Base-by-base conservation (phyloP, 2,329 filamentous ascomycete species). In the Xylaria polymorpha region DNA sequence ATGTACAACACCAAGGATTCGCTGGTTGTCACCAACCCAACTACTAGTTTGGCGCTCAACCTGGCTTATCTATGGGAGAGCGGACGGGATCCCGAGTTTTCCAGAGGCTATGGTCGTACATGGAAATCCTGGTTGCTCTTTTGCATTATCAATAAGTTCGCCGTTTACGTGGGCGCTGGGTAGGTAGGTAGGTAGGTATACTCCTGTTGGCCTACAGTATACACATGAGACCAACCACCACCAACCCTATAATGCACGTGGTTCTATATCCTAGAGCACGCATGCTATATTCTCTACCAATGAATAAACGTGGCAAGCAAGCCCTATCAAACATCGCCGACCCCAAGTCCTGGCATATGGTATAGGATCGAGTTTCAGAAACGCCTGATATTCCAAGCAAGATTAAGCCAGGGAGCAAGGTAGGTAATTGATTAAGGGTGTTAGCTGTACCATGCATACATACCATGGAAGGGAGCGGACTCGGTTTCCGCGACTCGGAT, bases 61-160 rank as follows among this genome's bases (percentile, higher is more conserved):
- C 35, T 41, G 61, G 50, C 50, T 64, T 56, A 64, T 62, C 29
- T 62, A 62, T 62, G 60, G 48, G 44, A 62, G 46, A 55, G 60
- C 60, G 25, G 44, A 61, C 43, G 60, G 60, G 61, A 56, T 56
- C 46, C 50, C 61, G 32, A 63, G 48, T 39, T 55, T 44, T 56
- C 50, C 48, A 44, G 39, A 39, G 61, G 48, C 48, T 63, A 55
- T 63, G 61, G 61, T 56, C 61, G 61, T 63, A 56, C 50, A 43
- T 63, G 32, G 18, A 6, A 37, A 22, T 3, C 4, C 10, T 7
- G 8, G 18, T 14, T 37, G 35, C 10, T 57, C 12, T 25, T 3
- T 43, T 43, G 14, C 7, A 57, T 8, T 37, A 57, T 57, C 20
- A 41, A 43, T 18, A 37, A 51, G 20, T 20, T 37, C 50, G 50